phyloP scores from a whole-genome alignment of 768 basidiomycete species.

The Leccinellum albellum region DNA sequence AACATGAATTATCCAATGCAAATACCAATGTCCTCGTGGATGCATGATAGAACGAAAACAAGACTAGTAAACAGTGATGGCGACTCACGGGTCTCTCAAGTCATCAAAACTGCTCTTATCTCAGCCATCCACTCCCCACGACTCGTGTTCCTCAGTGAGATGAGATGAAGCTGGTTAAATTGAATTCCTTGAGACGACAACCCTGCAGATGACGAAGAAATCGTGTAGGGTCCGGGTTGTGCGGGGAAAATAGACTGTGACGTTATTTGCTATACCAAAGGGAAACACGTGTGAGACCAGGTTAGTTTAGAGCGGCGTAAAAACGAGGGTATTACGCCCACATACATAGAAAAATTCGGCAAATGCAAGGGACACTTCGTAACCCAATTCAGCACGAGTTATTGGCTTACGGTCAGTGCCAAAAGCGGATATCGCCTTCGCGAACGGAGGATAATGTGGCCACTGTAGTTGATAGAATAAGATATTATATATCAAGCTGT shows the following conservation, averaged over 20 bases:
- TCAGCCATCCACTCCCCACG: conserved; percentile 27
- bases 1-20: background rate
- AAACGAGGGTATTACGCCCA: background rate
- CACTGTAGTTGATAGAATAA: conserved; percentile 14
- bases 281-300: conserved; percentile 1
- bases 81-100: conserved; percentile 13
- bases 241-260: conserved; percentile 6
- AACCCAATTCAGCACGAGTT: conserved; percentile 24
- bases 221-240: conserved; percentile 18
- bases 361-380: conserved; percentile 28
- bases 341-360: conserved; percentile 30
- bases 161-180: conserved; percentile 22
- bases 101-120: conserved; percentile 17
- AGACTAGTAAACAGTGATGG: background rate
- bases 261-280: conserved; percentile 18
- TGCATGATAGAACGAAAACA: background rate
- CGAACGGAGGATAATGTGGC: conserved; percentile 25
- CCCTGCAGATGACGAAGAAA: conserved; percentile 10
- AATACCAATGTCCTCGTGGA: conserved; percentile 3
- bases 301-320: background rate
- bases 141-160: conserved; percentile 27
- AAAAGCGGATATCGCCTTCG: conserved; percentile 22
- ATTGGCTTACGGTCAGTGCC: conserved; percentile 15
- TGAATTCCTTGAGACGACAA: conserved; percentile 15
- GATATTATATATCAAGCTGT: background rate